Base-by-base conservation (phyloP, 78 protist species). In the Dictyostelium firmibasis region DNA sequence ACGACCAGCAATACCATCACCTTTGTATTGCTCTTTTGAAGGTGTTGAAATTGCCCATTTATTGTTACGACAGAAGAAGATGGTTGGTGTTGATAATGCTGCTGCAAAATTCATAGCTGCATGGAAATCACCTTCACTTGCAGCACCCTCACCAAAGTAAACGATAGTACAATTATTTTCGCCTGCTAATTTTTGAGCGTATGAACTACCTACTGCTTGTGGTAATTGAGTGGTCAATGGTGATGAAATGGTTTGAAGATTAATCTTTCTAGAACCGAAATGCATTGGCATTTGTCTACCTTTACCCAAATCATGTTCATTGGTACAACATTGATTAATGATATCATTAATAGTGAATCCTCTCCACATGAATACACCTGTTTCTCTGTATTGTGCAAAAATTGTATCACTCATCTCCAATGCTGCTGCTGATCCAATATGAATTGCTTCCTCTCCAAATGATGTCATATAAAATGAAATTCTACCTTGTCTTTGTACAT, bases 261-360 rank as follows among this genome's bases (percentile, higher is more conserved):
- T 95, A 81, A 97, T 97, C n/a, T 33, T 70, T 81, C 50, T 62
- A n/a, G 98, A 97, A 57, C 99, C 99, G 83, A 96, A 98, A 92
- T 98, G 99, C 41, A 98, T 96, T 33, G 99, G 99, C 99, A 98
- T 98, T 96, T 98, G 99, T 18, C 99, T 95, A n/a, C 99, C 99
- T 70, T 97, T 97, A 43, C 98, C 99, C 7, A 5, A 62, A 76
- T 98, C 99, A n/a, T 72, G 25, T 33, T 62, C 41, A 74, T 92
- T 98, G 33, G 96, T 84, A 64, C 93, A 96, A 93, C 98, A 97
- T 91, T 98, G 99, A 74, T 97, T 84, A 76, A 97, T 93, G 31
- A 96, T 82, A 23, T 98, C 94, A 8, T 96, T 94, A 9, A 98
- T 25, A 7, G 94, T 41, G 91, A 97, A 98, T 33, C 99, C 99